phyloP scores from a whole-genome alignment of 2,329 filamentous ascomycete genomes.

The Penicillium sp. region DNA sequence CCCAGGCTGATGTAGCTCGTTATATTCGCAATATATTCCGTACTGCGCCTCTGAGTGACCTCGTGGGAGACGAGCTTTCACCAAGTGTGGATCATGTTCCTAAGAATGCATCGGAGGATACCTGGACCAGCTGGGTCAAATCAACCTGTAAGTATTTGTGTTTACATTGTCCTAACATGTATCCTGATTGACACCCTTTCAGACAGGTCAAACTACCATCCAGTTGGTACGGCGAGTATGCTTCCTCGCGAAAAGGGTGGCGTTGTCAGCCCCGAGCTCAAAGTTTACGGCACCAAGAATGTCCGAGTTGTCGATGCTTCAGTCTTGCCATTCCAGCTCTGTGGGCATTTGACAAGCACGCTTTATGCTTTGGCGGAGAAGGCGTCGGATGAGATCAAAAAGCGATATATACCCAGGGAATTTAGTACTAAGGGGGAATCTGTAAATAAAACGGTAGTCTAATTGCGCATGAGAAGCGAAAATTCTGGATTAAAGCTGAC shows the following conservation, averaged over 20 bases:
- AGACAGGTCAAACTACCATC: constrained; percentile 31
- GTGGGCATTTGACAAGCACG: constrained; percentile 29
- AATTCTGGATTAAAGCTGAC: not conserved
- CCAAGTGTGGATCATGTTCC: constrained; percentile 22
- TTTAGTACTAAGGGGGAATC: not conserved
- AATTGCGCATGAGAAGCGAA: not conserved
- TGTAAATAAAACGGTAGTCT: not conserved
- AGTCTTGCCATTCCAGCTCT: constrained; percentile 28
- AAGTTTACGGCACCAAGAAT: constrained; percentile 34
- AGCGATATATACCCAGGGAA: constrained; percentile 5
- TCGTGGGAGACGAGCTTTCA: constrained; percentile 22
- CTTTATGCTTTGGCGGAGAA: constrained; percentile 32
- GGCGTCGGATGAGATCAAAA: constrained; percentile 31
- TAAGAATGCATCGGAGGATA: constrained; percentile 14
- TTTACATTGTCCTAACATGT: not conserved
- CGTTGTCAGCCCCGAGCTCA: constrained; percentile 28
- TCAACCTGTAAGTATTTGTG: constrained; percentile 20
- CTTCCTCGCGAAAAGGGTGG: constrained; percentile 29
- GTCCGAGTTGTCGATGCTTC: constrained; percentile 35
- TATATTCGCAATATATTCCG: constrained; percentile 23
- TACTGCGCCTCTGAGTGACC: constrained; percentile 16
- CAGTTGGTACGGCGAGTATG: constrained; percentile 33
- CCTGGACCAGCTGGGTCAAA: constrained; percentile 25
- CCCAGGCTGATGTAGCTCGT: constrained; percentile 20
- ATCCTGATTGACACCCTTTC: not conserved